A percentile compares a stretch with the other conserved stretches of the same genome.
Conservation (phyloP, 257 asterid genomes). For the Ehretia macrophylla region DNA sequence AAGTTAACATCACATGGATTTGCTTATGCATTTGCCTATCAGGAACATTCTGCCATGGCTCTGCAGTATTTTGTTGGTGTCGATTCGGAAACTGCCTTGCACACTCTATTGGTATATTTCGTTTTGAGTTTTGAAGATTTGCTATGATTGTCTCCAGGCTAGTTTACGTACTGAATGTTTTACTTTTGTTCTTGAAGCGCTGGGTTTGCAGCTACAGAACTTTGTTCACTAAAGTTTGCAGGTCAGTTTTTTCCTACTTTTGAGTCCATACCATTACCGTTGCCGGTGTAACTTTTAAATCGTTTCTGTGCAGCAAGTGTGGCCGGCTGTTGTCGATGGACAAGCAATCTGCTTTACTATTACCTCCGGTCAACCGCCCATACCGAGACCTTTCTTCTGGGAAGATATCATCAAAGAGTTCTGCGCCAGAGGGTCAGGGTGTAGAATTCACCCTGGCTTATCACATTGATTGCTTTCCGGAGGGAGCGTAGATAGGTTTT, state of each 20-base stretch:
- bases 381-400: constrained; percentile 40
- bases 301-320: constrained; percentile 61
- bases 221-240: constrained; percentile 68
- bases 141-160: too few relatives aligned
- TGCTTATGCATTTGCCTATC: constrained; percentile 2
- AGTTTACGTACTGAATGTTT: not conserved
- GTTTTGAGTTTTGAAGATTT: not conserved
- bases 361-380: constrained; percentile 78
- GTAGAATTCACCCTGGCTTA: constrained; percentile 41
- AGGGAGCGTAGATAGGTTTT: constrained; percentile 33
- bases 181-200: constrained; percentile 34
- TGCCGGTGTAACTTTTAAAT: not conserved
- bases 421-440: constrained; percentile 27
- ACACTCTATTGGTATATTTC: constrained; percentile 54
- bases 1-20: not conserved
- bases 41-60: constrained; percentile 95
- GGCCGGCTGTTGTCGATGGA: constrained; percentile 71
- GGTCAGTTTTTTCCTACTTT: constrained; percentile 30
- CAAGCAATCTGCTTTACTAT: constrained; percentile 60
- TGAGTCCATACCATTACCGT: not conserved
- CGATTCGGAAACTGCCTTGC: constrained; percentile 51
- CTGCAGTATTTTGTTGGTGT: constrained; percentile 62
- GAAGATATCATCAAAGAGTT: constrained; percentile 25
- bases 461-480: constrained; percentile 67
- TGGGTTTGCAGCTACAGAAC: constrained; percentile 89